Conservation (phyloP, 805 yeast genomes). For the Saccharomycopsis selenospora region DNA sequence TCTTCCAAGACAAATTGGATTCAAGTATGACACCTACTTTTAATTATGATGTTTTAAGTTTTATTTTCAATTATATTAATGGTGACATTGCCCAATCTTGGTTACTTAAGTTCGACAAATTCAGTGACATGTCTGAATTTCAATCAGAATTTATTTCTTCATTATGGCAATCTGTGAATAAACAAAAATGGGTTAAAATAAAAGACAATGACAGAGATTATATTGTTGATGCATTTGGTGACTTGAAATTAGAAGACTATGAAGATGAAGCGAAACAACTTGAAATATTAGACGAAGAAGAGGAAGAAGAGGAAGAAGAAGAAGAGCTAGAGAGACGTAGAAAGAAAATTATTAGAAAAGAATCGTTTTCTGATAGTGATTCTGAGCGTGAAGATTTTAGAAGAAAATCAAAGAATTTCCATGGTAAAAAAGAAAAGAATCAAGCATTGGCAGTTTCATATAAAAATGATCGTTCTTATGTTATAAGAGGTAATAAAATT, state of each 20-base stretch:
- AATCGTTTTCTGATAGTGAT: slow-evolving; percentile 34
- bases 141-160: slow-evolving; percentile 45
- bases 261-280: slow-evolving; percentile 26
- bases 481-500: slow-evolving; percentile 68
- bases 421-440: slow-evolving; percentile 38
- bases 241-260: slow-evolving; percentile 33
- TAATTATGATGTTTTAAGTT: slow-evolving; percentile 45
- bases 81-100: slow-evolving; percentile 45
- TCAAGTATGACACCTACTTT: slow-evolving; percentile 60
- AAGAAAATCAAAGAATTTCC: slow-evolving; percentile 16
- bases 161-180: slow-evolving; percentile 56
- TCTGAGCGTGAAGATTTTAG: slow-evolving; percentile 28
- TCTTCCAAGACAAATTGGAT: slow-evolving; percentile 29
- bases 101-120: slow-evolving; percentile 47
- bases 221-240: slow-evolving; percentile 46
- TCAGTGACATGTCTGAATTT: slow-evolving; percentile 39
- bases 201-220: slow-evolving; percentile 45
- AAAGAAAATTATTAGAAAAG: slow-evolving; percentile 24
- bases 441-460: slow-evolving; percentile 64
- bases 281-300: slow-evolving; percentile 28
- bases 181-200: slow-evolving; percentile 39
- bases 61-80: slow-evolving; percentile 54
- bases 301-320: slow-evolving; percentile 28
- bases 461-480: slow-evolving; percentile 65
- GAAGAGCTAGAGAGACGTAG: slow-evolving; percentile 32